These are phyloP conservation scores for Fusarium multiceps DNA, from an alignment of 2,329 filamentous ascomycete genomes.

Conservation along the genomic window DNA sequence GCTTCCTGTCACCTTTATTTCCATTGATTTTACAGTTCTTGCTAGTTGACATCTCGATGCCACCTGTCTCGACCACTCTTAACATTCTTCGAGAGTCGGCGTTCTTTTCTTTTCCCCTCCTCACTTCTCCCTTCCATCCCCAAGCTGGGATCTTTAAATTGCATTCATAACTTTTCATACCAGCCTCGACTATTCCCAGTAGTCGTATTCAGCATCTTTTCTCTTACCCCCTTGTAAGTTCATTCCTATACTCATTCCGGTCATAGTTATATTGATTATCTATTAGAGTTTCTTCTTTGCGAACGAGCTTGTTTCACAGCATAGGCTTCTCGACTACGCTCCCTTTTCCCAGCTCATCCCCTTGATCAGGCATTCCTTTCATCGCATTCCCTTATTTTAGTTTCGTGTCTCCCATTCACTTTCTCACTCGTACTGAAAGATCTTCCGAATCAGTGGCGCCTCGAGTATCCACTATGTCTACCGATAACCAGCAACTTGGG, in stretches of 20 bases:
- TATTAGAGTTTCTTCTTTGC: slow-evolving; percentile 12
- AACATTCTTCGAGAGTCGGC: slow-evolving; percentile 3
- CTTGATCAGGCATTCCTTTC: slow-evolving; percentile 26
- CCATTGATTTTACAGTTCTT: background rate
- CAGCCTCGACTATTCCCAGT: background rate
- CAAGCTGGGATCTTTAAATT: slow-evolving; percentile 30
- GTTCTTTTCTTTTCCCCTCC: slow-evolving; percentile 2
- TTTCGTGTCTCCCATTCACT: slow-evolving; percentile 5
- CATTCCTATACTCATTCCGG: slow-evolving; percentile 25
- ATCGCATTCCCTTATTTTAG: slow-evolving; percentile 22
- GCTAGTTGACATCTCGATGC: slow-evolving; percentile 12
- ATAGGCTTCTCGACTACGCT: slow-evolving; percentile 26
- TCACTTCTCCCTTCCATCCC: slow-evolving; percentile 7
- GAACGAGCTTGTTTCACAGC: slow-evolving; percentile 23
- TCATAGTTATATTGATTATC: slow-evolving; percentile 9
- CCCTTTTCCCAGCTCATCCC: slow-evolving; percentile 21
- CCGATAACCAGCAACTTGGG: slow-evolving; percentile 51
- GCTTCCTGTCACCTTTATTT: background rate
- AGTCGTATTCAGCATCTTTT: background rate
- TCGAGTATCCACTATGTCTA: slow-evolving; percentile 42
- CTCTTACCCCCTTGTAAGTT: slow-evolving; percentile 21
- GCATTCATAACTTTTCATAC: slow-evolving; percentile 17
- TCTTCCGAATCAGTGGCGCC: slow-evolving; percentile 28
- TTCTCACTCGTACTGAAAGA: slow-evolving; percentile 10
- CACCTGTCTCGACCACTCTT: slow-evolving; percentile 15